Evolutionary conservation across 164 flowering plant species (phyloP), one percentile per base, ranked within the genome.

Genomic region (Magnolia kwangsiensis): DNA sequence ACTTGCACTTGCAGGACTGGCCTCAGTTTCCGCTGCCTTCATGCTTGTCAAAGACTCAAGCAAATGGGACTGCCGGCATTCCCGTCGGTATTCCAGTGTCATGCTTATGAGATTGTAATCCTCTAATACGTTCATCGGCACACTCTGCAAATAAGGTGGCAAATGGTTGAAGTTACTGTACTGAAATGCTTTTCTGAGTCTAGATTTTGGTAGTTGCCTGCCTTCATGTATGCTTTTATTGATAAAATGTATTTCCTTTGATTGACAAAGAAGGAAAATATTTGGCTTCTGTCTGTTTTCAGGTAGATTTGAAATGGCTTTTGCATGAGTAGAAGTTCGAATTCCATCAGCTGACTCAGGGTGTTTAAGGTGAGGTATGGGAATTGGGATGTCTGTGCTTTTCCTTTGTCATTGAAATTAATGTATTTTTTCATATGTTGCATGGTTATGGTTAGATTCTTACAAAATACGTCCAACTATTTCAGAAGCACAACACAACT

Each of bases 21-120:
- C 82, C 58, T 75, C 82, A 5, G 51, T 58, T 0, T 69, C 49
- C 1, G 67, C 73, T 51, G 75, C 75, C 16, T 80, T 82, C 72
- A 87, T 76, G 63, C 75, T 83, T n/a, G 95, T 90, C 69, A 92
- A 71, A 10, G 95, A 92, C 61, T 92, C 89, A 5, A 92, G 81
- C 78, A 89, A 64, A 72, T 85, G 84, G 4, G 88, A 84, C 72
- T 83, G 91, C 37, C 86, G 80, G 72, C 97, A 92, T 75, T 92
- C 95, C 0, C 95, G 83, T 65, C 94, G 79, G 72, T 90, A 92
- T 80, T 92, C 97, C 70, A 92, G 79, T 0, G 92, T 91, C 91
- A 92, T 86, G 82, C 88, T 86, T 51, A 82, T 83, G 8, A 92
- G 84, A 49, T 81, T 73, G 76, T 86, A 88, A 55, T 85, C 80